Base-by-base conservation (phyloP, 306 rosid species). In the Dalbergia cochinchinensis region DNA sequence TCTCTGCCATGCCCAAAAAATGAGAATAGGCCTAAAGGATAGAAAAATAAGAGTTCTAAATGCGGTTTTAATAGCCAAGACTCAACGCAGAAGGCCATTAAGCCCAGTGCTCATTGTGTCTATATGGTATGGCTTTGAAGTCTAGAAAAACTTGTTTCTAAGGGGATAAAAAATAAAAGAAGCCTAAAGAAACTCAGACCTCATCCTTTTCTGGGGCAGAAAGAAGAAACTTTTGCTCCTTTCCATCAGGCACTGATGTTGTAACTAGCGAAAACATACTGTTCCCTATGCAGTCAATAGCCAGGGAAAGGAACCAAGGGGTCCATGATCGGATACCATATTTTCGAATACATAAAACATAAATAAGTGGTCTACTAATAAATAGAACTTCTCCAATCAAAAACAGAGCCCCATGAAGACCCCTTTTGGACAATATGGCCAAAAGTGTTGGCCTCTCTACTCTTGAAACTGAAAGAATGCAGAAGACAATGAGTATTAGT, bases 301-400 rank as follows among this genome's bases (percentile, higher is more conserved):
- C 88, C 80, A 96, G 85, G 4, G 97, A 96, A 77, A 93, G 60
- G 77, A 91, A 86, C 98, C 99, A 96, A 66, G 99, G 99, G 78
- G 82, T 91, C 99, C 98, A 96, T 13, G 98, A 93, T 34, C 91
- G 85, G 76, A 53, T 69, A 22, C 99, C 96, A 67, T 71, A 90
- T 76, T 90, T 95, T 61, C 91, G 85, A 76, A 96, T 93, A 20
- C 87, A 84, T 73, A 92, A 81, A 85, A 96, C 98, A 71, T 96
- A 96, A 74, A 93, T 80, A 70, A 96, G 96, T 1, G 99, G 99
- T 78, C 98, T 88, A 13, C 88, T 45, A 48, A 96, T 90, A 80
- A 84, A 96, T 47, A 96, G 79, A 35, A 89, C 88, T 83, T 96
- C 99, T 73, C 93, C 97, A 20, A 86, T 69, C 19, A 93, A 37